Conservation (phyloP, 2,329 filamentous ascomycete genomes). For the Trematosphaeria pertusa region DNA sequence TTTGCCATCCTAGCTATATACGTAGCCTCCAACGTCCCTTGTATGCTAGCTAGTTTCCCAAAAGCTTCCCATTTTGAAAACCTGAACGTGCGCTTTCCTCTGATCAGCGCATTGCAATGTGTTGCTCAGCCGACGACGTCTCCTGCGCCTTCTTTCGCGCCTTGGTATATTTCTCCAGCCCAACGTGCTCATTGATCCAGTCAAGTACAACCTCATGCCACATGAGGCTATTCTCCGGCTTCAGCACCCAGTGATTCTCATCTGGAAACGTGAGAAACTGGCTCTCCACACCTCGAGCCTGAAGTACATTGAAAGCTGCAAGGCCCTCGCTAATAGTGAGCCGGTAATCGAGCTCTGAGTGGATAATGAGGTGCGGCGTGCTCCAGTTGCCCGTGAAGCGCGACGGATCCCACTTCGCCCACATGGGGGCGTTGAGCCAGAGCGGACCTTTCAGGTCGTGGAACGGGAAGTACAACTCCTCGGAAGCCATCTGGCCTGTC, state of each 20-base stretch:
- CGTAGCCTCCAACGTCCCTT: too few species aligned
- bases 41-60: too few species aligned
- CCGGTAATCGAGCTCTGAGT: constrained; percentile 89
- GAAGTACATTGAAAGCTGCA: constrained; percentile 84
- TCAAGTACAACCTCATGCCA: constrained; percentile 88
- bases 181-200: constrained; percentile 71
- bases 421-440: constrained; percentile 53
- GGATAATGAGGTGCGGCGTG: constrained; percentile 88
- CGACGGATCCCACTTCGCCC: constrained; percentile 66
- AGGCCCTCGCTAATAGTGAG: constrained; percentile 85
- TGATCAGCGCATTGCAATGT: not conserved
- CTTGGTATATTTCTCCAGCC: constrained; percentile 54
- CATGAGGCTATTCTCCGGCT: constrained; percentile 86
- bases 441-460: constrained; percentile 50
- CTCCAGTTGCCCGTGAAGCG: constrained; percentile 71
- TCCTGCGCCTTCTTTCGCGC: constrained; percentile 16
- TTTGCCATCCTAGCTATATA: too few species aligned
- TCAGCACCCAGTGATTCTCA: constrained; percentile 83
- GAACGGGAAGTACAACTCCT: constrained; percentile 61
- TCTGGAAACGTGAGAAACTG: constrained; percentile 83
- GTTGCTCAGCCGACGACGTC: not conserved
- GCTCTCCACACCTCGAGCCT: constrained; percentile 76
- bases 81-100: too few species aligned
- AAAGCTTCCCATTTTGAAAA: too few species aligned
- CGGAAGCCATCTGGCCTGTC: constrained; percentile 56